Conservation (phyloP, 169 alveolate species). For the Plasmodium sp. region DNA sequence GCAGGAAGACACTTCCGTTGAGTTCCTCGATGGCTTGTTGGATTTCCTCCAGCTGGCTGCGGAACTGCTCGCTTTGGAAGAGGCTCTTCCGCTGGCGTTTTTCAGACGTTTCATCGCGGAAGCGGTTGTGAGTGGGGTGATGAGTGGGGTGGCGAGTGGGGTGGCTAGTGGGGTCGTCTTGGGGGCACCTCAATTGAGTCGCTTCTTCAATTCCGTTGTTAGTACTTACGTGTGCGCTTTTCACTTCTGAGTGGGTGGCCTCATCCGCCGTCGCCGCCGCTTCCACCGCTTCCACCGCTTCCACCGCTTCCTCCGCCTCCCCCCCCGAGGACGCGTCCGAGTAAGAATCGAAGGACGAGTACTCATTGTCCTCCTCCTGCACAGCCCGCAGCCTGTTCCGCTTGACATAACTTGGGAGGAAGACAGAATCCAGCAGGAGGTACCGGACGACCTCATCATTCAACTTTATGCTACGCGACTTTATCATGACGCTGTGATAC, state of each 20-base stretch:
- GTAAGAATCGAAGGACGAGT: slow-evolving; percentile 58
- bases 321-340: not conserved
- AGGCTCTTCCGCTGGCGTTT: not conserved
- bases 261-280: not conserved
- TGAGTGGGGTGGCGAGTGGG: not conserved
- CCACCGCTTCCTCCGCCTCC: not conserved
- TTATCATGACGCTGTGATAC: slow-evolving; percentile 43
- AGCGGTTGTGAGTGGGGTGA: not conserved
- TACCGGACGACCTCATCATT: slow-evolving; percentile 12
- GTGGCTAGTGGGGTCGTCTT: not conserved
- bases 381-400: slow-evolving; percentile 7
- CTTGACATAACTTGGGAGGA: slow-evolving; percentile 49
- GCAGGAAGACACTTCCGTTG: slow-evolving; percentile 39
- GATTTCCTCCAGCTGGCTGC: slow-evolving; percentile 27
- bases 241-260: not conserved
- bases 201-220: not conserved
- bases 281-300: not conserved
- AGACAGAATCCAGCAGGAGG: slow-evolving; percentile 29
- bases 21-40: slow-evolving; percentile 7
- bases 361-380: slow-evolving; percentile 19
- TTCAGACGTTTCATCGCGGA: not conserved
- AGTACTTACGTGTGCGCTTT: not conserved
- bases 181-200: not conserved
- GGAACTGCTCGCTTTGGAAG: slow-evolving; percentile 20
- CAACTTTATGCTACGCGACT: slow-evolving; percentile 25